Evolutionary conservation across 495 filamentous ascomycete species (phyloP).

Genomic region (Aspergillus steynii): DNA sequence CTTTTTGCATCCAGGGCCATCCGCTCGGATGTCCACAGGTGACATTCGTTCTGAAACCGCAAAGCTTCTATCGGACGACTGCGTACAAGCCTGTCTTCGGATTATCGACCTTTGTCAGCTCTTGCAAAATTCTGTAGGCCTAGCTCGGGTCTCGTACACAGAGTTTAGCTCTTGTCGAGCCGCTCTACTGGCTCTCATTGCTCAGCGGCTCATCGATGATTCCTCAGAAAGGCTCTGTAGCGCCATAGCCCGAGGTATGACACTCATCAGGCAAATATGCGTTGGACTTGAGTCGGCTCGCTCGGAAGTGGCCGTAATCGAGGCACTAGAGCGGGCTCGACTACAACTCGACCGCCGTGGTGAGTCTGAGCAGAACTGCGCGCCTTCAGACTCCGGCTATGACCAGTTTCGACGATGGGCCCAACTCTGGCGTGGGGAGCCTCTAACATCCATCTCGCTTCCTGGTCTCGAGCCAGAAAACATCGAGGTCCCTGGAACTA

Average conservation of each 20-base stretch:
- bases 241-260: slow-evolving; percentile 15
- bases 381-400: slow-evolving; percentile 5
- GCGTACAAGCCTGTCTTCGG: slow-evolving; percentile 16
- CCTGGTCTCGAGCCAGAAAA: not conserved
- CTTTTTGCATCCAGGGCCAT: not conserved
- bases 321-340: slow-evolving; percentile 21
- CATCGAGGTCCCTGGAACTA: not conserved
- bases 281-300: slow-evolving; percentile 18
- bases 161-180: slow-evolving; percentile 23
- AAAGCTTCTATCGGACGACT: slow-evolving; percentile 10
- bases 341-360: slow-evolving; percentile 11
- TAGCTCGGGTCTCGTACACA: slow-evolving; percentile 23
- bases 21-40: not conserved
- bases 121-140: slow-evolving; percentile 18
- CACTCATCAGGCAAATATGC: slow-evolving; percentile 15
- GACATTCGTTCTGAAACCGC: not conserved
- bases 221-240: slow-evolving; percentile 9
- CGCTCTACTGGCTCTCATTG: slow-evolving; percentile 20
- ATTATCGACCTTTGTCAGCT: slow-evolving; percentile 23
- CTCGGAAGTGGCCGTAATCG: slow-evolving; percentile 25
- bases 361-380: not conserved
- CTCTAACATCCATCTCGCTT: not conserved
- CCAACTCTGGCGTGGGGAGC: slow-evolving; percentile 15
- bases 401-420: slow-evolving; percentile 19
- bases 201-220: slow-evolving; percentile 17